Base-by-base conservation (phyloP, 257 asterid species). In the Galeopsis tetrahit region DNA sequence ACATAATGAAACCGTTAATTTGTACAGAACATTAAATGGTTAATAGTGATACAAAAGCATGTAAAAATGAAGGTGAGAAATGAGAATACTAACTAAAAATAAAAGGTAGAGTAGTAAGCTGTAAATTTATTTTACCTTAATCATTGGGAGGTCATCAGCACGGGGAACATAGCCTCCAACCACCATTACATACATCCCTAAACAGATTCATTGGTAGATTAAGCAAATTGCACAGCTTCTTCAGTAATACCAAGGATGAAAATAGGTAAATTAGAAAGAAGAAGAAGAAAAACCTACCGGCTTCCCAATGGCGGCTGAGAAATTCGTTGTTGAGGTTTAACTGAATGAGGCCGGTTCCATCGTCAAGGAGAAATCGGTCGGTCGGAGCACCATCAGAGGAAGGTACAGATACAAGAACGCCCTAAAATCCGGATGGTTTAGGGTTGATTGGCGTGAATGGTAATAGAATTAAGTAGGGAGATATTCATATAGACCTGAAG, bases 151-250 rank as follows among this genome's bases (percentile, higher is more conserved):
- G 62, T 82, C 87, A 67, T 68, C 87, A 21, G 78, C 63, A 49
- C 81, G 82, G 10, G 71, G 76, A 38, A 7, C 39, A 78, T 83
- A 85, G 11, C 68, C 87, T 78, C 99, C 99, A 70, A 94, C 96
- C 76, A 91, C 97, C 99, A 94, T 91, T 61, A 91, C 78, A 46
- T 94, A 89, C 88, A 80, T 88, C 40, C 99, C 99, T 94, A 71
- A 75, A 43, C 2, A 63, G 49, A 55, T 2, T 61, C 66, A 55
- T 15, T 53, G 53, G 33, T 53, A 33, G 52, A n/a, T 2, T 36
- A 61, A 44, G 11, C 53, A 60, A 60, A 42, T 36, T 8, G n/a
- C 6, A 63, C 5, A 63, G 0, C n/a, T 17, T 63, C 11, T n/a
- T 35, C 2, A 4, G 21, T 8, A 32, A 34, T 2, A 11, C 5